Evolutionary conservation across 768 basidiomycete species (phyloP), one percentile per base, ranked within the genome.

Genomic region (Leucocoprinus sp.): DNA sequence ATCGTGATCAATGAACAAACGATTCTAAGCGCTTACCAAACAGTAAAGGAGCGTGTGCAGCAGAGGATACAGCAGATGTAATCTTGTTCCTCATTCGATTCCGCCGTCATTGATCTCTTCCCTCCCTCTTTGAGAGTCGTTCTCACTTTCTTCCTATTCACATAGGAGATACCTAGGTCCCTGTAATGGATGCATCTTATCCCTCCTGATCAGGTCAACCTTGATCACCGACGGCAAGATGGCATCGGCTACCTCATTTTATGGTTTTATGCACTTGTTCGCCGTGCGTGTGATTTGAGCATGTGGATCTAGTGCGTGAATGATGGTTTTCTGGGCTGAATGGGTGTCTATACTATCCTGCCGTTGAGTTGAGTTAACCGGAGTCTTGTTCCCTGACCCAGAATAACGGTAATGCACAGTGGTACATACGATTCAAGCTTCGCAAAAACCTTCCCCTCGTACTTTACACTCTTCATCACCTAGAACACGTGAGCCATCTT

Each of bases 1-100:
- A 96, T 99, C 52, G 84, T 93, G 51, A 95, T 99, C 72, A 97
- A 99, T 71, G 96, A 99, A 67, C 93, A 96, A 67, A 93, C 92
- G 7, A 74, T 96, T 49, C 74, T 95, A 75, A 93, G 71, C 58
- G 93, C 93, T 23, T 96, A 93, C 70, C 81, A 87, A 69, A 88
- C 86, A 0, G 81, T 92, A 52, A 84, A 81, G 63, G 88, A 89
- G 57, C 82, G 78, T 69, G 79, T 92, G 67, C 80, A 84, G 57
- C 83, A 87, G 61, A 73, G 84, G 57, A 87, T 92, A 55, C 79
- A 82, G 22, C 84, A 86, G 55, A 69, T 88, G 49, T 89, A 75
- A 64, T 37, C 35, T 36, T 21, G 4, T 31, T 14, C 31, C 6
- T 14, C 3, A 31, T 31, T 31, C 11, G 4, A 8, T 31, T 31